Evolutionary conservation across 345 rosid genomes (phyloP), one percentile per base, ranked within the genome.

Genomic region (Moricandia arvensis): DNA sequence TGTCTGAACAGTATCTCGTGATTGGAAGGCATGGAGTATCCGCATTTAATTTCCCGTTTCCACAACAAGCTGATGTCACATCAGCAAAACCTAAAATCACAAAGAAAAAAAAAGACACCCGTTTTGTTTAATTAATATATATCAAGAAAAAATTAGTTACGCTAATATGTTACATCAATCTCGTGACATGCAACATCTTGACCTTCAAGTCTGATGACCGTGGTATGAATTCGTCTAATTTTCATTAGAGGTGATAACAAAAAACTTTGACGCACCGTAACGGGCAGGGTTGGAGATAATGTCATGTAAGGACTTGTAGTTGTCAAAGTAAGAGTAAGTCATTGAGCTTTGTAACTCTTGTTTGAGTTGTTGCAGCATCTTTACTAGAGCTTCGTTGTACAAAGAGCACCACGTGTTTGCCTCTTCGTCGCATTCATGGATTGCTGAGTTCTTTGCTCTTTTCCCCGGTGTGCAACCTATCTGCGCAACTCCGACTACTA

Each of bases 1-100:
- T 77, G 81, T 93, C 84, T 24, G 86, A 11, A 71, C 98, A 91
- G 59, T 78, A 81, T 2, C 60, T 76, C 2, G 98, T 63, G 4
- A 83, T 10, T 1, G 91, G 96, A 35, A 84, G 4, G 71, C 97
- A 93, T 8, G 91, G 86, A 3, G 69, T 2, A 0, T 61, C 55
- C 0, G 97, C 92, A 26, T 76, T 91, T 66, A 91, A 75, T 3
- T 66, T 51, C 2, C 97, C 98, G 2, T 60, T 75, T 49, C 98
- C 98, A 77, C 98, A 93, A 49, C 98, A 90, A 0, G 97, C 97
- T 7, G 88, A 77, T 80, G 83, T 83, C 24, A 83, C 85, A 70
- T 91, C 93, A 0, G 16, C 63, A 69, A 89, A 87, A 17, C 93
- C 94, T 90, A 85, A 68, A 79, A 74, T 27, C 16, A 45, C 16